Conservation (phyloP, 768 basidiomycete genomes). For the Pulveroboletus sp. region DNA sequence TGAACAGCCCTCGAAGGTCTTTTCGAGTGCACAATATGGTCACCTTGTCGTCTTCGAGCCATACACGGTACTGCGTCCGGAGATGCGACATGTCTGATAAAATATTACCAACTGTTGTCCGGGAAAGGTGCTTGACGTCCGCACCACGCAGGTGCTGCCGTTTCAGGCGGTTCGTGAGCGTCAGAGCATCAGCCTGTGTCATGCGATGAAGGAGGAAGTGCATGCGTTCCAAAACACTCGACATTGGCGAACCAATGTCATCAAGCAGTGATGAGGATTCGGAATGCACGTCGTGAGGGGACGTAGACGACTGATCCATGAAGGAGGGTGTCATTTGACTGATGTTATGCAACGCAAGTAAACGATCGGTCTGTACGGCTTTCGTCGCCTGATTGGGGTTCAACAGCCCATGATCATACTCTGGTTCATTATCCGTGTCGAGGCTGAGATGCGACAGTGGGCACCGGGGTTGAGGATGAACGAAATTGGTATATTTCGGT, state of each 20-base stretch:
- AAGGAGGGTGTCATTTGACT: constrained; percentile 35
- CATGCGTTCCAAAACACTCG: constrained; percentile 61
- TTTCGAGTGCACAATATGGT: constrained; percentile 64
- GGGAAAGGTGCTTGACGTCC: constrained; percentile 84
- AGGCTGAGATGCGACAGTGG: constrained; percentile 30
- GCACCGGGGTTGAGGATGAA: constrained; percentile 24
- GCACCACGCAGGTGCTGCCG: constrained; percentile 85
- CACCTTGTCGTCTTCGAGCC: constrained; percentile 73
- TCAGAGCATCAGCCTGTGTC: constrained; percentile 77
- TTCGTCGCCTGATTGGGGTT: constrained; percentile 51
- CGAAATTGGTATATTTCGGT: constrained; percentile 25
- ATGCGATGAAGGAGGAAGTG: constrained; percentile 61
- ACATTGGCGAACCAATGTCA: constrained; percentile 46
- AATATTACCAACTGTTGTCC: constrained; percentile 73
- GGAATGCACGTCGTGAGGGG: constrained; percentile 60
- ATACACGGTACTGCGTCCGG: constrained; percentile 68
- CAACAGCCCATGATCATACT: constrained; percentile 29
- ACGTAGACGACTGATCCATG: constrained; percentile 38
- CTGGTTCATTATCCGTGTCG: constrained; percentile 46
- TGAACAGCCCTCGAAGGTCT: constrained; percentile 81
- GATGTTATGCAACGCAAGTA: constrained; percentile 27
- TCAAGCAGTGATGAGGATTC: constrained; percentile 74
- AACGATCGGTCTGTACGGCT: constrained; percentile 66
- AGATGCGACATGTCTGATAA: constrained; percentile 66
- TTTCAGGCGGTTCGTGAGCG: constrained; percentile 85